A percentile compares a stretch with the other conserved stretches of the same genome.
Evolutionary conservation across 148 eudicot genomes (phyloP).

Genomic region (Persicaria tinctoria): DNA sequence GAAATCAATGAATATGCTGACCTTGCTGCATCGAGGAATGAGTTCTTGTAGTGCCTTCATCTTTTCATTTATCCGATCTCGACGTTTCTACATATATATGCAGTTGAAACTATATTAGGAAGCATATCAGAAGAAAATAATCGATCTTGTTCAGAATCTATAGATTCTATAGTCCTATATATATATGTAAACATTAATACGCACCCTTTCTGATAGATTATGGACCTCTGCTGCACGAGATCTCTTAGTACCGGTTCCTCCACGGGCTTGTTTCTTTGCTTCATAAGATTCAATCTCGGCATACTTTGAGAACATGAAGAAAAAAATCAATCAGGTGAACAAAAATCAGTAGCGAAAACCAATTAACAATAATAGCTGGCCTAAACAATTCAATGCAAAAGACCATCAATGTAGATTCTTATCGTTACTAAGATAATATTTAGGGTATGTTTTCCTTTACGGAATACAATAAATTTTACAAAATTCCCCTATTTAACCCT

Average conservation of each 20-base stretch:
- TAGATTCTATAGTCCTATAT: background rate
- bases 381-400: too few relatives aligned
- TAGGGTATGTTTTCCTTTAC: too few relatives aligned
- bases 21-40: conserved; percentile 88
- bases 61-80: conserved; percentile 82
- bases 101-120: background rate
- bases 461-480: too few relatives aligned
- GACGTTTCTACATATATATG: conserved; percentile 50
- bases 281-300: conserved; percentile 48
- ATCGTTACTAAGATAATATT: too few relatives aligned
- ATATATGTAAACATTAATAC: conserved; percentile 11
- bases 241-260: conserved; percentile 58
- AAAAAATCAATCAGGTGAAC: background rate
- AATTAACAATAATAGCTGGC: too few relatives aligned
- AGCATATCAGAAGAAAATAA: background rate
- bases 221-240: conserved; percentile 97
- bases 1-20: conserved; percentile 8
- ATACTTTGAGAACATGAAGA: conserved; percentile 29
- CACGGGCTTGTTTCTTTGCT: conserved; percentile 40
- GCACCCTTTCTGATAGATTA: conserved; percentile 83
- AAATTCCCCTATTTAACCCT: too few relatives aligned
- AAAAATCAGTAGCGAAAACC: too few relatives aligned
- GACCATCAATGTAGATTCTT: too few relatives aligned
- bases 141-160: background rate
- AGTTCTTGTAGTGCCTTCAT: conserved; percentile 86